Evolutionary conservation across 208 protist genomes (phyloP).

Genomic region (Naegleria gruberi): DNA sequence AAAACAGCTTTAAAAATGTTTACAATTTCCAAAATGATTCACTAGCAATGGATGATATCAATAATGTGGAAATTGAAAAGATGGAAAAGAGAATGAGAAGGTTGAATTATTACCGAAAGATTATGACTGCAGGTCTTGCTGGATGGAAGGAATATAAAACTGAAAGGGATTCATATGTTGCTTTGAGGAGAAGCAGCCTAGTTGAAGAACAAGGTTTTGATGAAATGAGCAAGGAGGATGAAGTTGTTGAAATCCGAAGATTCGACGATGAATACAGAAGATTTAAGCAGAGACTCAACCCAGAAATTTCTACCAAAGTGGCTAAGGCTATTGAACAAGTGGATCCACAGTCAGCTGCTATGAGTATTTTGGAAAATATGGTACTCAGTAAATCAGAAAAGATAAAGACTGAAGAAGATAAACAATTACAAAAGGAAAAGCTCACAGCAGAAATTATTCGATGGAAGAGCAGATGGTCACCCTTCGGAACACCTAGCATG

Average conservation of each 20-base stretch:
- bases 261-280: slow-evolving; percentile 13
- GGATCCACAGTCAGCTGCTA: background rate
- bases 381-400: background rate
- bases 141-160: background rate
- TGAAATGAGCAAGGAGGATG: background rate
- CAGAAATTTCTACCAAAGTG: background rate
- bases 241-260: background rate
- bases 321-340: background rate
- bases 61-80: background rate
- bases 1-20: background rate
- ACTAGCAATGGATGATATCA: background rate
- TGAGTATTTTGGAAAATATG: background rate
- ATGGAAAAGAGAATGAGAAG: background rate
- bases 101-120: background rate
- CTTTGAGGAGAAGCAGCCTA: background rate
- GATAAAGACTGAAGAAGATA: background rate
- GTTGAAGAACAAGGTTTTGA: background rate
- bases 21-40: background rate
- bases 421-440: background rate
- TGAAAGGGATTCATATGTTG: background rate
- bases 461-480: background rate
- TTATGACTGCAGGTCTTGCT: background rate
- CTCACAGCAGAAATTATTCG: background rate
- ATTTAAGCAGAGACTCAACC: background rate
- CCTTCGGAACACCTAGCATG: background rate